Evolutionary conservation across 2,329 filamentous ascomycete species (phyloP), one percentile per base, ranked within the genome.

Genomic region (Cladosporium velox): DNA sequence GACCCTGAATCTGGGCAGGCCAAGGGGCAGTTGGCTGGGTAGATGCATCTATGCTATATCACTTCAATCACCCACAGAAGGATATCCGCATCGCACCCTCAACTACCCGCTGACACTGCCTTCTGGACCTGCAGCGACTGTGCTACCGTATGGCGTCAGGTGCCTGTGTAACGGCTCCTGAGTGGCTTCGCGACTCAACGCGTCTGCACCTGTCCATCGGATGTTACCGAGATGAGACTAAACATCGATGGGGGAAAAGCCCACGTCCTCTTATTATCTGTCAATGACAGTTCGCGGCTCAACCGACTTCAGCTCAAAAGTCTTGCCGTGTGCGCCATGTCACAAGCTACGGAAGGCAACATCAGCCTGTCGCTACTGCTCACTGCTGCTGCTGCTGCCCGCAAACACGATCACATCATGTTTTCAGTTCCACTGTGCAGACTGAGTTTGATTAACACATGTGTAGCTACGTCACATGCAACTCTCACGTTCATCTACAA

Each of bases 321-420:
- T 10, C 18, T 44, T 44, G 38, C 38, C 38, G 38, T 47, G 41
- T 47, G 41, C 10, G n/a, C 41, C 41, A 47, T 47, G 10, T 21
- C 41, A 47, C 41, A 47, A 47, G 41, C 41, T 21, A 21, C 41
- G n/a, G 41, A 47, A 47, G 41, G 41, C n/a, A 47, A 21, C 41
- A 47, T 47, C 41, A 24, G 41, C 21, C n/a, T 21, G 41, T 47
- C 41, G 41, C 41, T 4, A 21, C 41, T 47, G 34, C 34, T 35
- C 34, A 35, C 11, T 35, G 34, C 34, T 35, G 34, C 34, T 35
- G 49, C 61, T 64, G 51, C 61, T 55, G 54, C 49, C 61, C 61
- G 51, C 24, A 41, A 52, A 52, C 28, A 14, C 38, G 38, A 34
- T 58, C 11, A 34, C n/a, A 38, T 38, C 55, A 24, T 21, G 41